A percentile compares a stretch with the other conserved stretches of the same genome.
Evolutionary conservation across 805 yeast species (phyloP).

Genomic region (Maudiozyma serrabonitensis): DNA sequence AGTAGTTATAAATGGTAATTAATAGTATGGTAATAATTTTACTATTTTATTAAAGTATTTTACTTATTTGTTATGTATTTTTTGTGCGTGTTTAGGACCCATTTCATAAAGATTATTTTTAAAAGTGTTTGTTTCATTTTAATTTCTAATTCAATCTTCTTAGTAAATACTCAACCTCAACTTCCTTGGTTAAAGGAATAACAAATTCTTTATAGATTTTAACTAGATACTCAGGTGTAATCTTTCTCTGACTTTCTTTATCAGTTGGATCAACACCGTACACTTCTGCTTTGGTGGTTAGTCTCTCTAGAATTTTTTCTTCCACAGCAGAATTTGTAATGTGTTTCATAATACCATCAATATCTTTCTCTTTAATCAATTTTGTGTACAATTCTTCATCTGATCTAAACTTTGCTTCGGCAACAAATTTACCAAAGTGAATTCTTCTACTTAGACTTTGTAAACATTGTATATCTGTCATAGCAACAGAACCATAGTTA

Average conservation of each 20-base stretch:
- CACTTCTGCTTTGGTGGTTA: constrained; percentile 69
- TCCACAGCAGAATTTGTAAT: constrained; percentile 88
- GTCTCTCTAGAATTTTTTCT: constrained; percentile 66
- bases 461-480: constrained; percentile 75
- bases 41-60: not conserved
- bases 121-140: not conserved
- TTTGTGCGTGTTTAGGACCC: not conserved
- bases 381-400: constrained; percentile 55
- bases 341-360: constrained; percentile 61
- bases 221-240: constrained; percentile 75
- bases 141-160: constrained; percentile 53
- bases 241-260: constrained; percentile 63
- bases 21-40: too few species aligned
- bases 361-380: constrained; percentile 57
- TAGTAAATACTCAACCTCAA: constrained; percentile 84
- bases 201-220: constrained; percentile 77
- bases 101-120: not conserved
- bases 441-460: constrained; percentile 87
- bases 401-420: constrained; percentile 78
- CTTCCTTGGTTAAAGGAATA: constrained; percentile 90
- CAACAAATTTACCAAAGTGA: constrained; percentile 96
- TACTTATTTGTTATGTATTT: not conserved
- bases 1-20: too few species aligned
- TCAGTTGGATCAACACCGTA: constrained; percentile 86
- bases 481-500: constrained; percentile 79